phyloP scores from a whole-genome alignment of 495 filamentous ascomycete species.

The Hypoxylon lenormandii region DNA sequence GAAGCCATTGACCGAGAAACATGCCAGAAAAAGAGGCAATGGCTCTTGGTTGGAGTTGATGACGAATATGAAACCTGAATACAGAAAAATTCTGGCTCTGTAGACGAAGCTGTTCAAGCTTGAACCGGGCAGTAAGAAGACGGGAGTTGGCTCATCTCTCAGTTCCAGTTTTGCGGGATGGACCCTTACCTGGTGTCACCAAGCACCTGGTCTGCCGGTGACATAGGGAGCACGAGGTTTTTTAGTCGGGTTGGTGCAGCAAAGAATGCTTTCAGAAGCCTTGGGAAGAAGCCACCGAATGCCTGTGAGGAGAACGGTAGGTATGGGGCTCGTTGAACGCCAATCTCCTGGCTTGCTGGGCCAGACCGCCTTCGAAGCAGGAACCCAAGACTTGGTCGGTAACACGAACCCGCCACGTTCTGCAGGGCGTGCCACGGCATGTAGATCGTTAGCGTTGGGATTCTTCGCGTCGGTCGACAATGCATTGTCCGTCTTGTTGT shows the following conservation, averaged over 20 bases:
- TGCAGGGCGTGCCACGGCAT: conserved; percentile 12
- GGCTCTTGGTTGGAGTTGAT: neutral
- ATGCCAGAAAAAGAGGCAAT: neutral
- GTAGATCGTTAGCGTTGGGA: conserved; percentile 29
- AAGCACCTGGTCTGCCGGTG: conserved; percentile 13
- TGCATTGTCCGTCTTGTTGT: conserved; percentile 17
- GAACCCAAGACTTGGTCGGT: conserved; percentile 39
- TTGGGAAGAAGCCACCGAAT: conserved; percentile 35
- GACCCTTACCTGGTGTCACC: conserved; percentile 23
- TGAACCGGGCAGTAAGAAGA: no score
- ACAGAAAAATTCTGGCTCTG: neutral
- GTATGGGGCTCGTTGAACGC: conserved; percentile 39
- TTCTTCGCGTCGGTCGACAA: conserved; percentile 25
- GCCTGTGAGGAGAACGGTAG: conserved; percentile 11
- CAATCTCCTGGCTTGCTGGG: conserved; percentile 29
- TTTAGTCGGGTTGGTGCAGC: conserved; percentile 31
- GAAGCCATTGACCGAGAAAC: conserved; percentile 21
- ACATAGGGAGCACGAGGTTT: conserved; percentile 14
- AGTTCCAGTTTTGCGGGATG: conserved; percentile 5
- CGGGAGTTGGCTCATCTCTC: neutral
- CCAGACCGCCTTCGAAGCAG: conserved; percentile 45
- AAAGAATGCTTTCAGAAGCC: conserved; percentile 21
- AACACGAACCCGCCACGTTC: conserved; percentile 43
- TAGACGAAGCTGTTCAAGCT: no score
- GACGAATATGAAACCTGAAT: neutral